Conservation (phyloP, 1,284 basidiomycete species). For the Thecaphora frezii region DNA sequence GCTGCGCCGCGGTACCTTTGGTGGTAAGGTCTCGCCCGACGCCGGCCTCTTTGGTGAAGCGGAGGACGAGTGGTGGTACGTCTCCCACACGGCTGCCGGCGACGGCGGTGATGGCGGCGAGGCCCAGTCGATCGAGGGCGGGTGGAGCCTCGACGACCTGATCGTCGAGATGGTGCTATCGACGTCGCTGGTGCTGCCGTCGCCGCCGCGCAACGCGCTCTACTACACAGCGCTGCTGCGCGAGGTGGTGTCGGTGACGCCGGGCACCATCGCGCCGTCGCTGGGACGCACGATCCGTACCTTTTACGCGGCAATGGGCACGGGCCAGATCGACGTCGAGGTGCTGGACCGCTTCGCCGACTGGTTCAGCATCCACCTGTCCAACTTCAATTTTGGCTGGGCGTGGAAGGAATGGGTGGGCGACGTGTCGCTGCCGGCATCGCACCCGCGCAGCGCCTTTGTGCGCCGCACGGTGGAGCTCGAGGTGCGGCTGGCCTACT, state of each 20-base stretch:
- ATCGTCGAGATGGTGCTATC: conserved; percentile 70
- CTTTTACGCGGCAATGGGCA: conserved; percentile 65
- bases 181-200: conserved; percentile 75
- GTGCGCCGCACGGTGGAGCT: conserved; percentile 84
- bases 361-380: conserved; percentile 95
- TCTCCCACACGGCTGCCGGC: conserved; percentile 9
- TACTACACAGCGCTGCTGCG: conserved; percentile 88
- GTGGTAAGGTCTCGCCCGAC: conserved; percentile 28
- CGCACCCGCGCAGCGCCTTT: conserved; percentile 82
- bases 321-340: conserved; percentile 72
- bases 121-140: conserved; percentile 41
- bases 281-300: conserved; percentile 92
- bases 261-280: conserved; percentile 87
- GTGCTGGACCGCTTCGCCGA: conserved; percentile 78
- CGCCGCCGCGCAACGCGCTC: conserved; percentile 70
- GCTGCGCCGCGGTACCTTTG: conserved; percentile 74
- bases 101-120: conserved; percentile 13
- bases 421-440: conserved; percentile 70
- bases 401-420: conserved; percentile 99
- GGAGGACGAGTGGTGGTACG: conserved; percentile 57
- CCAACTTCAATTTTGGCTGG: conserved; percentile 97
- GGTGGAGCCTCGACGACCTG: conserved; percentile 51
- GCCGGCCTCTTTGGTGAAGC: conserved; percentile 50
- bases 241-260: conserved; percentile 89
- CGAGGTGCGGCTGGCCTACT: conserved; percentile 88